These are phyloP conservation scores for Groenewaldozyma sp. DNA, from an alignment of 1,139 yeast species.

Conservation along the genomic window DNA sequence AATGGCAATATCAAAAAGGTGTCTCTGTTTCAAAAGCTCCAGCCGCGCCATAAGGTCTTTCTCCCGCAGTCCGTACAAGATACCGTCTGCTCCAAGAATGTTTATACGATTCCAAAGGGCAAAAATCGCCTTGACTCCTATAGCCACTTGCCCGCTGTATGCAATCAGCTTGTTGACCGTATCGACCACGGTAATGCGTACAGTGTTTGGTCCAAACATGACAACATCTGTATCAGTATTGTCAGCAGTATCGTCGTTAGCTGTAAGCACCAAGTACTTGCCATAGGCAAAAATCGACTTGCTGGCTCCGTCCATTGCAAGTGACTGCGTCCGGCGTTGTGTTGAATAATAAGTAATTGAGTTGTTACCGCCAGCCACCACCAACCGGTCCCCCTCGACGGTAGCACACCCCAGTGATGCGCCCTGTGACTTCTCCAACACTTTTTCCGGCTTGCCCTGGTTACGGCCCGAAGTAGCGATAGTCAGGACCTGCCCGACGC, in stretches of 20 bases:
- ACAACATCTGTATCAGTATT: conserved; percentile 8
- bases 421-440: conserved; percentile 57
- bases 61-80: conserved; percentile 59
- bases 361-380: conserved; percentile 48
- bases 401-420: conserved; percentile 63
- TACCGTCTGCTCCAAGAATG: conserved; percentile 66
- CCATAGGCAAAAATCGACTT: conserved; percentile 40
- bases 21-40: conserved; percentile 60
- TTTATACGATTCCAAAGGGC: conserved; percentile 47
- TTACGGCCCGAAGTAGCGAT: conserved; percentile 75
- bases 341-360: conserved; percentile 46
- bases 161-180: conserved; percentile 60
- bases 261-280: conserved; percentile 48
- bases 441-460: conserved; percentile 53
- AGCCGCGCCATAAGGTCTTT: conserved; percentile 58
- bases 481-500: conserved; percentile 62
- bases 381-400: conserved; percentile 33
- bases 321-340: conserved; percentile 46
- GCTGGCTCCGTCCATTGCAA: conserved; percentile 54
- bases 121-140: conserved; percentile 49
- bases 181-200: conserved; percentile 60
- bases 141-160: conserved; percentile 58
- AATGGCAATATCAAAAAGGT: conserved; percentile 65
- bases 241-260: conserved; percentile 21
- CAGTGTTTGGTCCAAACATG: conserved; percentile 24